A percentile compares a stretch with the other conserved stretches of the same genome.
These are phyloP conservation scores for Lasiosphaeris hirsuta DNA, from an alignment of 495 filamentous ascomycete species.

Conservation along the genomic window DNA sequence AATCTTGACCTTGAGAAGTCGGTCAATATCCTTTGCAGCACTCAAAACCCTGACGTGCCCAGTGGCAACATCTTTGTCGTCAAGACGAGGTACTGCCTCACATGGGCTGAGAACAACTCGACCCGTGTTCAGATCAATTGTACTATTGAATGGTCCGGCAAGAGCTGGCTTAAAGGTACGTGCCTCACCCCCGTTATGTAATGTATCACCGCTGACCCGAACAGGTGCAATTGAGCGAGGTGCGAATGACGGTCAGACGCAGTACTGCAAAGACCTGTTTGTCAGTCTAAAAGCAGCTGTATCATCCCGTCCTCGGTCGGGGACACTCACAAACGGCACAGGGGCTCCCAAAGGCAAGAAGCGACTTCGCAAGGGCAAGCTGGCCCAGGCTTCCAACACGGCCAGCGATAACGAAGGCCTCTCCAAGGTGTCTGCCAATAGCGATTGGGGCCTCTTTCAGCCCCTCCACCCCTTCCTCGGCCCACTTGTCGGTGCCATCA, in stretches of 20 bases:
- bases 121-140: conserved; percentile 83
- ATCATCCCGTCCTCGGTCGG: conserved; percentile 55
- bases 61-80: conserved; percentile 86
- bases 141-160: conserved; percentile 92
- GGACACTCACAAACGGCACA: conserved; percentile 34
- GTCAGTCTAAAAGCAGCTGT: conserved; percentile 70
- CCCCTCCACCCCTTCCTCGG: conserved; percentile 66
- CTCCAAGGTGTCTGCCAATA: conserved; percentile 38
- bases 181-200: not conserved
- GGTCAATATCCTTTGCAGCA: conserved; percentile 70
- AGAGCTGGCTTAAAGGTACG: conserved; percentile 96
- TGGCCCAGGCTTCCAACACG: conserved; percentile 36
- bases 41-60: conserved; percentile 92
- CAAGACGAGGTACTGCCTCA: conserved; percentile 92
- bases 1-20: conserved; percentile 83
- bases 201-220: not conserved
- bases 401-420: conserved; percentile 45
- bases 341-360: conserved; percentile 45
- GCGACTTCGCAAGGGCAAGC: conserved; percentile 57
- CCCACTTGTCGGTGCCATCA: conserved; percentile 66
- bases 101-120: conserved; percentile 80
- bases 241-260: conserved; percentile 81
- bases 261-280: conserved; percentile 74
- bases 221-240: conserved; percentile 92
- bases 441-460: conserved; percentile 78